Percentiles rank a stretch among this genome's conserved stretches.
Evolutionary conservation across 2,329 filamentous ascomycete species (phyloP).

Genomic region (Ceratocystis harringtonii): DNA sequence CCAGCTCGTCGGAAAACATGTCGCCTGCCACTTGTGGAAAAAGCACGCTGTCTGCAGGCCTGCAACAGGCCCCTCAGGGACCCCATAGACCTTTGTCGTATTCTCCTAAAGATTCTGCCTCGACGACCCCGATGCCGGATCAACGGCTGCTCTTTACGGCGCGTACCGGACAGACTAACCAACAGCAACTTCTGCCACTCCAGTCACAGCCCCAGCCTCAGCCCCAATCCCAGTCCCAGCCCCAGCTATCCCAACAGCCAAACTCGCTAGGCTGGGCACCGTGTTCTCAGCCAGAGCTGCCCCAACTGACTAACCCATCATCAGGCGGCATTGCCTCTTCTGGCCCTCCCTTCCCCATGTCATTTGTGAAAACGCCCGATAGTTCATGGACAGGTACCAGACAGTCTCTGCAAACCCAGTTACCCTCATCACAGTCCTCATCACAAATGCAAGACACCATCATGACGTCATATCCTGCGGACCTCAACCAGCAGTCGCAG

Average conservation of each 20-base stretch:
- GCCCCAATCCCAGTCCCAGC: not conserved
- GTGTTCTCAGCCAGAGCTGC: conserved; percentile 2
- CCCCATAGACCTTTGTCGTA: not conserved
- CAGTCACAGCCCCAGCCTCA: not conserved
- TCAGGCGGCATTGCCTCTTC: not conserved
- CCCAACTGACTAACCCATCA: not conserved
- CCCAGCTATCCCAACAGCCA: not conserved
- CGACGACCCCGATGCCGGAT: not conserved
- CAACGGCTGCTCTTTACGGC: not conserved
- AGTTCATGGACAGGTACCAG: not conserved
- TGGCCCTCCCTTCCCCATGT: not conserved
- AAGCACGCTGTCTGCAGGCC: too few species aligned
- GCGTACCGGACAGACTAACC: not conserved
- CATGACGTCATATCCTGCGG: not conserved
- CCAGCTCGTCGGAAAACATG: not conserved
- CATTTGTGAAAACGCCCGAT: not conserved
- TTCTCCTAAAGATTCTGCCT: not conserved
- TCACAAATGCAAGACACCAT: not conserved
- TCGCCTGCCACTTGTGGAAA: not conserved
- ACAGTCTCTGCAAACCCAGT: not conserved
- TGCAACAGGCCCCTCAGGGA: not conserved
- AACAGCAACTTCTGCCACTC: not conserved
- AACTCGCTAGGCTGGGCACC: not conserved
- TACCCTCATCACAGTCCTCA: not conserved
- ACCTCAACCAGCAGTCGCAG: conserved; percentile 6